Evolutionary conservation across 75 land plant genomes (phyloP), one percentile per base, ranked within the genome.

Genomic region (Selaginella tamariscina): DNA sequence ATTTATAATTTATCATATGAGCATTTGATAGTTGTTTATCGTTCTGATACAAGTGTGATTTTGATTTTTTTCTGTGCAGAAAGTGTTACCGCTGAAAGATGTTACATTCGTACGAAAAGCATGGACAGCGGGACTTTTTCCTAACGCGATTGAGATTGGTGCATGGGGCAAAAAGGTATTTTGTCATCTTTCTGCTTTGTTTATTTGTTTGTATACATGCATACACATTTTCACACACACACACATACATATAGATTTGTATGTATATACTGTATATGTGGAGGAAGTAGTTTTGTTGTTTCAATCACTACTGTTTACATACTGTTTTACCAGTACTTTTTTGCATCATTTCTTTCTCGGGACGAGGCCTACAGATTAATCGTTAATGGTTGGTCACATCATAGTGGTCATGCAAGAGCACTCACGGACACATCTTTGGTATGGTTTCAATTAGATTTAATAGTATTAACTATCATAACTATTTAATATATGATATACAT

Each of bases 321-420:
- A 11, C 11, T 49, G 62, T 59, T 59, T 2, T 23, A 8, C 21
- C 92, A 94, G 99, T 69, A 78, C 70, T 94, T 94, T 72, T 94
- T 94, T 81, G 91, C 88, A 29, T 90, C 97, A 11, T 94, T 90
- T 69, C 78, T 94, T 29, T 94, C 89, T 29, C 84, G 99, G 28
- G 99, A 94, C 83, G 99, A 94, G 75, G 99, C 99, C 44, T 94
- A 80, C 60, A 86, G 88, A 56, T 81, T 90, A 29, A 87, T 94
- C 66, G 66, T 72, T 24, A 89, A 90, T 65, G 82, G 90, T 22
- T 94, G 96, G 92, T 49, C 72, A 31, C 84, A 79, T 30, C 86
- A 87, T 69, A 68, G 76, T 54, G 65, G 67, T 67, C 65, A 81
- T 72, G 78, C 78, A 24, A 77, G 2, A 26, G 28, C 56, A 26